A percentile compares a stretch with the other conserved stretches of the same genome.
Evolutionary conservation across 2,329 filamentous ascomycete genomes (phyloP).

Genomic region (Aplosporella prunicola): DNA sequence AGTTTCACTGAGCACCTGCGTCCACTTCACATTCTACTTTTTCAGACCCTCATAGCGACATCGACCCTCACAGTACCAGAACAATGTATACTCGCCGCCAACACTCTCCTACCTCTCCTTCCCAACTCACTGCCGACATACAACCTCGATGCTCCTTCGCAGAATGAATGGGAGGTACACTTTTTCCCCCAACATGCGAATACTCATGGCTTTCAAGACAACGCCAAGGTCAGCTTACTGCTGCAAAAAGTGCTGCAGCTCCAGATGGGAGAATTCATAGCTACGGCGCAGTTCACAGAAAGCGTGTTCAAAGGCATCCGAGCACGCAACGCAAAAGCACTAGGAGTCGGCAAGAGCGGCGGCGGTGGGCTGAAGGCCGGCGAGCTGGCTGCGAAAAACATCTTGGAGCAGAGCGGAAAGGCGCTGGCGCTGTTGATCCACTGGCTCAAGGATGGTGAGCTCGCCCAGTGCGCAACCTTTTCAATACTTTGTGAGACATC

Average conservation of each 20-base stretch:
- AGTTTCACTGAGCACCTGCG: constrained; percentile 48
- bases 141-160: constrained; percentile 17
- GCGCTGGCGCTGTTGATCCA: constrained; percentile 27
- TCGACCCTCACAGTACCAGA: constrained; percentile 34
- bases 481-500: too few relatives aligned
- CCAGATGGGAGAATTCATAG: neutral
- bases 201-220: constrained; percentile 21
- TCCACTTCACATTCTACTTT: constrained; percentile 49
- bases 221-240: constrained; percentile 27
- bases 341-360: constrained; percentile 38
- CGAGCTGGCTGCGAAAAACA: constrained; percentile 26
- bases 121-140: constrained; percentile 20
- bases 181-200: constrained; percentile 20
- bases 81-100: constrained; percentile 39
- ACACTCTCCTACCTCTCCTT: constrained; percentile 22
- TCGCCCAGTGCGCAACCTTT: too few relatives aligned
- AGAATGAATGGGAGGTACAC: constrained; percentile 21
- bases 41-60: constrained; percentile 46
- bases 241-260: constrained; percentile 16
- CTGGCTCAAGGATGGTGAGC: constrained; percentile 20
- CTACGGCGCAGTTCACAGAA: constrained; percentile 20
- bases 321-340: constrained; percentile 43
- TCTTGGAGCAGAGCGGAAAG: constrained; percentile 26
- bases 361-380: constrained; percentile 37
- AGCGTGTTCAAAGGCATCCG: constrained; percentile 23